phyloP scores from a whole-genome alignment of 73 alveolate genomes.

The Tetrahymena thermophila region DNA sequence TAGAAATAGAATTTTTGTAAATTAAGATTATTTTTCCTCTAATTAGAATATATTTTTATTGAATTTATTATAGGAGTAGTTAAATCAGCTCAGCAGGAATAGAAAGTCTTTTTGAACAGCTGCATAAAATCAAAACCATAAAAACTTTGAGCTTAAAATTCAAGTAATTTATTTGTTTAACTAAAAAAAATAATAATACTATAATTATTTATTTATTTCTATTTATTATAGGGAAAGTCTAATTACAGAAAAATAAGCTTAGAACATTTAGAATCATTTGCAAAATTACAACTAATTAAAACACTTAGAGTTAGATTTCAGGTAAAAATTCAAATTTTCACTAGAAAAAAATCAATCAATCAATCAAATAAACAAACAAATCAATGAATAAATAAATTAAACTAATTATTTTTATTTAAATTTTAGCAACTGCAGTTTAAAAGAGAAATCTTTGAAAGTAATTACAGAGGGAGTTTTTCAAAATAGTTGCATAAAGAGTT shows the following conservation, averaged over 20 bases:
- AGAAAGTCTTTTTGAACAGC: neutral
- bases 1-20: neutral
- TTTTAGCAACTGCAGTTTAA: neutral
- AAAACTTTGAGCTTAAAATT: neutral
- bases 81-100: neutral
- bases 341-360: no score
- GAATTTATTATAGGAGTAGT: neutral
- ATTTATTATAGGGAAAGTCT: neutral
- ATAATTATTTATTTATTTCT: no score
- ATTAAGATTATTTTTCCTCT: neutral
- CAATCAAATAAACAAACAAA: no score
- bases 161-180: neutral
- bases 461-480: neutral
- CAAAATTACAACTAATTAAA: neutral
- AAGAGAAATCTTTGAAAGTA: neutral
- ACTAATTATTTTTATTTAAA: no score
- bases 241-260: neutral
- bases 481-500: neutral
- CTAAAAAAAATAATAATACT: no score
- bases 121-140: neutral
- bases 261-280: neutral
- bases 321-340: no score
- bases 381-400: no score
- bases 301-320: neutral
- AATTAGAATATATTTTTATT: neutral